Evolutionary conservation across 306 rosid genomes (phyloP).

Genomic region (Gillenia trifoliata): DNA sequence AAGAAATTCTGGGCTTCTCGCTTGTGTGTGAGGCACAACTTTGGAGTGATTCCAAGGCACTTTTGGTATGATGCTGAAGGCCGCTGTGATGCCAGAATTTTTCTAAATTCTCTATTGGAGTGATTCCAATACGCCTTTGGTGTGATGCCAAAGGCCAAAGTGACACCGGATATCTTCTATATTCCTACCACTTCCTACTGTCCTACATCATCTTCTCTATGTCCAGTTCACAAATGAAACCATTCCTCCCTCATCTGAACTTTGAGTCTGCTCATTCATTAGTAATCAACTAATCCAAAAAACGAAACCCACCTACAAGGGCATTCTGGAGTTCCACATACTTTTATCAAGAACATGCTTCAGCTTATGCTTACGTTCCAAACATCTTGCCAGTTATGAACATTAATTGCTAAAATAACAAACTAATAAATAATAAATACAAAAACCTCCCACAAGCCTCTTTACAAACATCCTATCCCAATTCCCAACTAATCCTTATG

Average conservation of each 20-base stretch:
- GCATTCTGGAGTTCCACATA: background rate
- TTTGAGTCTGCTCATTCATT: background rate
- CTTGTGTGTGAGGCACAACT: too few relatives aligned
- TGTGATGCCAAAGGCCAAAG: too few relatives aligned
- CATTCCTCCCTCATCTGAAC: background rate
- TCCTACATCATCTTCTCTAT: too few relatives aligned
- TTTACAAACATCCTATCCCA: background rate
- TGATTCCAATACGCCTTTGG: too few relatives aligned
- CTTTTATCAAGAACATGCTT: background rate
- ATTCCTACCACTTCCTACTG: too few relatives aligned
- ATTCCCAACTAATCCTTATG: background rate
- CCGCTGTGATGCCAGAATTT: too few relatives aligned
- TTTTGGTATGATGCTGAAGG: too few relatives aligned
- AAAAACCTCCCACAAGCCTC: background rate
- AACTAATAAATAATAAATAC: too few relatives aligned
- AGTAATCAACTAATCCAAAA: background rate
- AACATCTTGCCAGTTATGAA: background rate
- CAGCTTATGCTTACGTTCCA: background rate
- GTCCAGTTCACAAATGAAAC: background rate
- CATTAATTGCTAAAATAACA: background rate
- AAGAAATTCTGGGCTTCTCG: too few relatives aligned
- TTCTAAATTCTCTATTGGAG: too few relatives aligned
- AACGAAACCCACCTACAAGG: background rate
- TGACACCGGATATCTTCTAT: too few relatives aligned
- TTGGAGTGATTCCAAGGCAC: too few relatives aligned